Base-by-base conservation (phyloP, 2,329 filamentous ascomycete genomes). In the Beauveria medogensis region DNA sequence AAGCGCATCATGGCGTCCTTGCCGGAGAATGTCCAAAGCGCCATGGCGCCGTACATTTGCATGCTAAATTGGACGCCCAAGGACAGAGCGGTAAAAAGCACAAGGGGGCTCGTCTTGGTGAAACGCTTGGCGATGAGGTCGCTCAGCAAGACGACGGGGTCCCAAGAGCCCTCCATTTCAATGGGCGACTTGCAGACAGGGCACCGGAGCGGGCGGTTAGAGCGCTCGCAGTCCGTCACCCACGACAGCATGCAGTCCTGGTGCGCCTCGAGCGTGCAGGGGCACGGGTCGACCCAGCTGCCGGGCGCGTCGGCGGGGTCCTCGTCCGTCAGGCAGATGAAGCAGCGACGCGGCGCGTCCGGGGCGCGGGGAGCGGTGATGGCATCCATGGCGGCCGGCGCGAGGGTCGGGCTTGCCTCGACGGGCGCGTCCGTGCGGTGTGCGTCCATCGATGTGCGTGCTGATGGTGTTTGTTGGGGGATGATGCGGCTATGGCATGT, bases 111-210 rank as follows among this genome's bases (percentile, higher is more conserved):
- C 52, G 76, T 70, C 72, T 80, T 64, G 75, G 83, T 70, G 78
- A 86, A 72, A 75, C 70, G 70, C 43, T 78, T 75, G 67, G 88
- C 81, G 10, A 90, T 64, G 18, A 77, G 72, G 55, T 88, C 83
- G 63, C 87, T 82, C 0, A 87, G 68, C 58, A 88, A 83, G 30
- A 97, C 85, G 24, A 94, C 74, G 24, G 84, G 77, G 69, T 92
- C 92, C 68, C 82, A 84, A 16, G 90, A 89, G 54, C 92, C 86
- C 55, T 88, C 83, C 30, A 97, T 79, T 57, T 83, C 78, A 68
- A 97, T 96, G 65, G 85, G 82, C 2, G 86, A 82, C 72, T 96
- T 94, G 81, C 94, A 99, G 64, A 96, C 90, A 2, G 93, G 93
- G 71, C 94, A 99, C 59, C 84, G 78, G 64, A 97, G 85, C 63